A percentile compares a stretch with the other conserved stretches of the same genome.
Conservation (phyloP, 2,329 filamentous ascomycete species). For the Dactylella cylindrospora region DNA sequence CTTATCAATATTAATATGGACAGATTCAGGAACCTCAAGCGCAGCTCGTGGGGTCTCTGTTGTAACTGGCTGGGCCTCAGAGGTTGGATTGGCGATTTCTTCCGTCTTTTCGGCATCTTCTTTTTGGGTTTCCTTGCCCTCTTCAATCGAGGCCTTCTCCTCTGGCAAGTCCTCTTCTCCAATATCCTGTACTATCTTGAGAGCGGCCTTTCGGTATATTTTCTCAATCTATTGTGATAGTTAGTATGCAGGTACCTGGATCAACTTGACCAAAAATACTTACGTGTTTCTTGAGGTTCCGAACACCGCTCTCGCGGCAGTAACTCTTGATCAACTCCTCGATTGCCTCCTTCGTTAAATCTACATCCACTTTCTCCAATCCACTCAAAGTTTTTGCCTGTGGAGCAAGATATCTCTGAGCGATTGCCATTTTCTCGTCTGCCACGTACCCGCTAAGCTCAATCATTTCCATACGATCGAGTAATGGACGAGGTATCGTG, state of each 20-base stretch:
- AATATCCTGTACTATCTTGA: constrained; percentile 94
- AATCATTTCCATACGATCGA: constrained; percentile 98
- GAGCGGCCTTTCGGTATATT: constrained; percentile 92
- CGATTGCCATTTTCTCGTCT: constrained; percentile 98
- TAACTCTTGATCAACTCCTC: constrained; percentile 98
- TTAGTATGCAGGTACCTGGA: constrained; percentile 25
- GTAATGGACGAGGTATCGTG: constrained; percentile 87
- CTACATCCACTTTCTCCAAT: constrained; percentile 85
- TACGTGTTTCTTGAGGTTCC: constrained; percentile 91
- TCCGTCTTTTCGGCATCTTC: constrained; percentile 45
- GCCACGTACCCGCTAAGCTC: constrained; percentile 93
- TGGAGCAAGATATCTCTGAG: constrained; percentile 86
- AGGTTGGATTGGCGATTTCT: constrained; percentile 51
- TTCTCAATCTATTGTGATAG: constrained; percentile 71
- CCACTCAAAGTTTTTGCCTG: constrained; percentile 93
- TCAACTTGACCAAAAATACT: constrained; percentile 16
- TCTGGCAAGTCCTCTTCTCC: constrained; percentile 82
- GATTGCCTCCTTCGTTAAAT: constrained; percentile 81
- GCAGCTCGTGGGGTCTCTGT: constrained; percentile 70
- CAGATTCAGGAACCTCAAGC: constrained; percentile 78
- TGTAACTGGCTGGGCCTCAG: constrained; percentile 59
- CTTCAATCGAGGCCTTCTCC: constrained; percentile 76
- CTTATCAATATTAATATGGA: constrained; percentile 82
- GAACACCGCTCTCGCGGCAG: constrained; percentile 93
- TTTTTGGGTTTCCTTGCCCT: constrained; percentile 57